Evolutionary conservation across 2,329 filamentous ascomycete genomes (phyloP).

Genomic region (Madurella fahalii): DNA sequence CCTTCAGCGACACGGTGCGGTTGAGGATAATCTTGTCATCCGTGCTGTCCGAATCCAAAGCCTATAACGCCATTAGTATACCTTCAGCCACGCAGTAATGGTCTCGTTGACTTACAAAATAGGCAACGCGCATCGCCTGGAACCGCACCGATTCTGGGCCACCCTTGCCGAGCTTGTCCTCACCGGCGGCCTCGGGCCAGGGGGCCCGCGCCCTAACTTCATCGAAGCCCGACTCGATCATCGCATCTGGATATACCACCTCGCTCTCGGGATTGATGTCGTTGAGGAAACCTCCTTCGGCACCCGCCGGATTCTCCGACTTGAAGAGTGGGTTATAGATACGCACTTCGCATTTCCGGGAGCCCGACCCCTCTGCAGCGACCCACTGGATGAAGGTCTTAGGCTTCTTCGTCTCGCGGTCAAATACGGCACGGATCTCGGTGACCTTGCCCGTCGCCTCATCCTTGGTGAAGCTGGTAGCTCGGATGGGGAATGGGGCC

Average conservation of each 20-base stretch:
- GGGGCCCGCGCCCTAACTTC: constrained; percentile 70
- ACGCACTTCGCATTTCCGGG: constrained; percentile 68
- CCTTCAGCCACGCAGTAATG: not conserved
- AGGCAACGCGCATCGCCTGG: constrained; percentile 85
- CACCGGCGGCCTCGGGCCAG: constrained; percentile 76
- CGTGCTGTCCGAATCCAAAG: constrained; percentile 72
- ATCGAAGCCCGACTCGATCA: constrained; percentile 79
- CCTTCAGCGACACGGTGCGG: constrained; percentile 86
- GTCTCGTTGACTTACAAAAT: constrained; percentile 56
- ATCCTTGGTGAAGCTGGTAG: constrained; percentile 60
- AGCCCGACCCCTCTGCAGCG: constrained; percentile 60
- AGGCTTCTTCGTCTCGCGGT: constrained; percentile 66
- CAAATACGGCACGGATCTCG: constrained; percentile 53
- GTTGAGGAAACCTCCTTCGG: constrained; percentile 74
- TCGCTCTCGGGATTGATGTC: constrained; percentile 85
- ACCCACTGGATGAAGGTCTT: constrained; percentile 94
- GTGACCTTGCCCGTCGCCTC: constrained; percentile 42
- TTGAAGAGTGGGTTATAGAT: constrained; percentile 83
- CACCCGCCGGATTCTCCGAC: constrained; percentile 73
- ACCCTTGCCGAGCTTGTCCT: constrained; percentile 53
- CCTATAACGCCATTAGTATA: constrained; percentile 35
- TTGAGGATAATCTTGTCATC: constrained; percentile 82
- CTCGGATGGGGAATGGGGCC: constrained; percentile 60
- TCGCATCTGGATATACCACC: constrained; percentile 68
- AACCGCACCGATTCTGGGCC: constrained; percentile 78